phyloP scores from a whole-genome alignment of 371 early-diverging fungal species.

The Apophysomyces ossiformis region DNA sequence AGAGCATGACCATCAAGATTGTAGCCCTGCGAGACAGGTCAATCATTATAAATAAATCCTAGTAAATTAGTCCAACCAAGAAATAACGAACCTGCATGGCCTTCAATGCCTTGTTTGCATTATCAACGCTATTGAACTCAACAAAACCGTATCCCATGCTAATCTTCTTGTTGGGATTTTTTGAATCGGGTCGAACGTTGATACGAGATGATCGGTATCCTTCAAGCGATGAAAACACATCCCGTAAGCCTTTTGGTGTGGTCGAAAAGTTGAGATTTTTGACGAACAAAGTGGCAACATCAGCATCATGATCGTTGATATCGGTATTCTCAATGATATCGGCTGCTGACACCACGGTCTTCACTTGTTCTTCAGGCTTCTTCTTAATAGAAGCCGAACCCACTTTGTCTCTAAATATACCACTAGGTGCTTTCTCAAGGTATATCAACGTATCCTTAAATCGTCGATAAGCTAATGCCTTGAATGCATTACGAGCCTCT shows the following conservation, averaged over 20 bases:
- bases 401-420: constrained; percentile 72
- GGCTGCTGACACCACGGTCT: constrained; percentile 40
- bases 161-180: constrained; percentile 71
- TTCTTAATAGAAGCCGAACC: constrained; percentile 42
- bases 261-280: constrained; percentile 95
- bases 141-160: constrained; percentile 99
- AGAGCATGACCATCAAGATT: constrained; percentile 86
- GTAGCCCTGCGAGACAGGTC: constrained; percentile 54
- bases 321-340: constrained; percentile 46
- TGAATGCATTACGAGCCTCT: constrained; percentile 92
- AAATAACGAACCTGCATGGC: constrained; percentile 67
- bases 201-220: constrained; percentile 83
- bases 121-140: constrained; percentile 81
- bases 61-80: not conserved
- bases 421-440: constrained; percentile 92
- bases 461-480: constrained; percentile 86
- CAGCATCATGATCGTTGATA: constrained; percentile 44
- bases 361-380: constrained; percentile 27
- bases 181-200: constrained; percentile 81
- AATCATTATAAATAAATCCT: not conserved
- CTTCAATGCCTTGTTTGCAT: constrained; percentile 82
- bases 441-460: constrained; percentile 91
- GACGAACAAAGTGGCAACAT: constrained; percentile 82
- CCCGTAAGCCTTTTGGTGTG: constrained; percentile 71
- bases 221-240: constrained; percentile 70